Percentiles rank a stretch among this genome's conserved stretches.
Conservation (phyloP, 2,329 filamentous ascomycete genomes). For the Ascochyta rabiei region DNA sequence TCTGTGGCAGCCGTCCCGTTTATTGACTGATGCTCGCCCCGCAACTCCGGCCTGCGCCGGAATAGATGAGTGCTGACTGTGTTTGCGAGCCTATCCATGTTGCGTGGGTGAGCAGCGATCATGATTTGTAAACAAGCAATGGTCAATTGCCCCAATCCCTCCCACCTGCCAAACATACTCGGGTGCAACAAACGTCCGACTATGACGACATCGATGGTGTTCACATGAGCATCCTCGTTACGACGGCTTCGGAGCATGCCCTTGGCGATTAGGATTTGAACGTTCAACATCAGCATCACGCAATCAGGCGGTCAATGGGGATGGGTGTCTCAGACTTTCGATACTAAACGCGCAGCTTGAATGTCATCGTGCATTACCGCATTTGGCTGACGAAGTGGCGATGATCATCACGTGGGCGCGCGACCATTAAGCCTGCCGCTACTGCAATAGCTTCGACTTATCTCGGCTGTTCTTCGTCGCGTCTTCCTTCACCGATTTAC, state of each 20-base stretch:
- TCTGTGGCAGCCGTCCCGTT: conserved; percentile 7
- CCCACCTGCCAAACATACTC: background rate
- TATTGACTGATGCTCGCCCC: conserved; percentile 22
- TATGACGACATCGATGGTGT: conserved; percentile 18
- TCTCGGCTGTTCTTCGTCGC: conserved; percentile 21
- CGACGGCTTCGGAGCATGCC: background rate
- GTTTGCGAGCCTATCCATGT: conserved; percentile 13
- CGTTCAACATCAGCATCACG: conserved; percentile 1
- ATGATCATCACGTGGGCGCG: conserved; percentile 25
- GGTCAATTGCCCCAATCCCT: conserved; percentile 1
- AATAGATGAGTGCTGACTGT: conserved; percentile 13
- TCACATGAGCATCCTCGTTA: conserved; percentile 10
- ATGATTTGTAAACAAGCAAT: conserved; percentile 13
- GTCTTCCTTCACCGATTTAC: conserved; percentile 22
- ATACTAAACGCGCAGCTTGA: conserved; percentile 5
- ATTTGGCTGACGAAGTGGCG: conserved; percentile 13
- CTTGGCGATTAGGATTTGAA: conserved; percentile 3
- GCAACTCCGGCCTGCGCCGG: conserved; percentile 10
- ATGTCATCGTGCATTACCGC: conserved; percentile 17
- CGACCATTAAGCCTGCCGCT: conserved; percentile 22
- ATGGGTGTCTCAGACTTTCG: background rate
- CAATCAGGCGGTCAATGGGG: conserved; percentile 7
- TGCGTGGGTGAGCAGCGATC: conserved; percentile 2
- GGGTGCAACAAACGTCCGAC: conserved; percentile 20
- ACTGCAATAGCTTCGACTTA: conserved; percentile 27